phyloP scores from a whole-genome alignment of 1,284 basidiomycete species.

The Rhodotorula glutinis region DNA sequence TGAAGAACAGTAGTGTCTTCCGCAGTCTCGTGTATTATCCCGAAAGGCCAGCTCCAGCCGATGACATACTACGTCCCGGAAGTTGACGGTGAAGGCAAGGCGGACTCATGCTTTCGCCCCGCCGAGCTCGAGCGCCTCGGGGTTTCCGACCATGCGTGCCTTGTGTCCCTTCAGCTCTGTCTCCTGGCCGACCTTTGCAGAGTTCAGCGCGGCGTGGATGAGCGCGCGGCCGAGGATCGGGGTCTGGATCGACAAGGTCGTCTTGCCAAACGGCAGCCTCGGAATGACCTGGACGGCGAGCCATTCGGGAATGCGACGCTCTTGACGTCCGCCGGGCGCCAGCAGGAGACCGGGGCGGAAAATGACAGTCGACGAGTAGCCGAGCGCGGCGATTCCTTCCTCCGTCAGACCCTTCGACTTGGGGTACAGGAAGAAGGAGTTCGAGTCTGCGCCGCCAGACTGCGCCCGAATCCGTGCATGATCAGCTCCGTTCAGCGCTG shows the following conservation, averaged over 20 bases:
- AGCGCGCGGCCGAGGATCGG: constrained; percentile 37
- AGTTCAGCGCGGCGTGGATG: constrained; percentile 10
- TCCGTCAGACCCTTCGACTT: constrained; percentile 62
- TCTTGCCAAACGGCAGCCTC: neutral
- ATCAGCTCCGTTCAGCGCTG: too few relatives aligned
- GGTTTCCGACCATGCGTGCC: neutral
- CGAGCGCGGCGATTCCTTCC: constrained; percentile 60
- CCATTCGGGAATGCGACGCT: constrained; percentile 52
- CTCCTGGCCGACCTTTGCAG: neutral
- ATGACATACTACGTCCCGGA: too few relatives aligned
- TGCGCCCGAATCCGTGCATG: constrained; percentile 40
- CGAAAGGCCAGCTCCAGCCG: too few relatives aligned
- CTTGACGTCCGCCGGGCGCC: constrained; percentile 49
- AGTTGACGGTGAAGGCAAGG: too few relatives aligned
- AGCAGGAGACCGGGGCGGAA: constrained; percentile 62
- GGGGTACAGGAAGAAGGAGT: constrained; percentile 55
- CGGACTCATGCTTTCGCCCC: neutral
- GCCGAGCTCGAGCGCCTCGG: neutral
- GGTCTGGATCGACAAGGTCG: constrained; percentile 45
- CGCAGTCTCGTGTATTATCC: too few relatives aligned
- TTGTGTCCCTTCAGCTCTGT: neutral
- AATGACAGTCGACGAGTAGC: constrained; percentile 65
- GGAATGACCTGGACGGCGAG: constrained; percentile 47
- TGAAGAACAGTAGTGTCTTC: too few relatives aligned
- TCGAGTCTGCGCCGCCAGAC: constrained; percentile 55